Evolutionary conservation across 805 yeast species (phyloP).

Genomic region (Starmerella stellata): DNA sequence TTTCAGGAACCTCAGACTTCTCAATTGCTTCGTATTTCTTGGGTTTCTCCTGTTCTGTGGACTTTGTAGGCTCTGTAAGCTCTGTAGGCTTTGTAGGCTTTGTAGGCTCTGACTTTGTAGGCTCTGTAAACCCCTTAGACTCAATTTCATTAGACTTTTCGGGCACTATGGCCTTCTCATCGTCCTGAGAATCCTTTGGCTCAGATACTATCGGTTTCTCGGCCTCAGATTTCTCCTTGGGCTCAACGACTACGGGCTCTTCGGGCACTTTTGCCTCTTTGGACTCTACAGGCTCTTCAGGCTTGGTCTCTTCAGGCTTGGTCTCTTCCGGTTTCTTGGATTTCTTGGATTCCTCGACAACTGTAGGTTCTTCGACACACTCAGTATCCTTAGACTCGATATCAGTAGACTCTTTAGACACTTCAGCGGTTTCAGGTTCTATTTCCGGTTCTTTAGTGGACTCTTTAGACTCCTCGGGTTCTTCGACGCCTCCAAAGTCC

Average conservation of each 20-base stretch:
- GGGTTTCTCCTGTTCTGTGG: neutral
- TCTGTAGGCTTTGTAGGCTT: neutral
- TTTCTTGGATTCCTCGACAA: too few relatives aligned
- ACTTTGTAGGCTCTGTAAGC: neutral
- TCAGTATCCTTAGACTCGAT: too few relatives aligned
- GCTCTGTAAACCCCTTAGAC: too few relatives aligned
- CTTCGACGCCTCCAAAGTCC: neutral
- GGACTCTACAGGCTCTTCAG: constrained; percentile 1
- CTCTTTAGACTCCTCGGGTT: too few relatives aligned
- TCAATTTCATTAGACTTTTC: too few relatives aligned
- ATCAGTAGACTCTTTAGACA: neutral
- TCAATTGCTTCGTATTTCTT: neutral
- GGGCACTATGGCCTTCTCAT: neutral
- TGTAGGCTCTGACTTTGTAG: too few relatives aligned
- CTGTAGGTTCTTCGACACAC: neutral
- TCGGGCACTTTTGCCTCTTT: neutral
- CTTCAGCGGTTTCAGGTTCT: neutral
- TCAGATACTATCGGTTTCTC: neutral
- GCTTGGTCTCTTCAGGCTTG: neutral
- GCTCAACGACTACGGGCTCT: neutral
- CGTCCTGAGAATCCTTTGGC: neutral
- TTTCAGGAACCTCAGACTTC: neutral
- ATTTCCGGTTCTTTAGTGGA: neutral
- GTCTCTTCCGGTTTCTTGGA: too few relatives aligned
- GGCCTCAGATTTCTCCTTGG: neutral